A percentile compares a stretch with the other conserved stretches of the same genome.
These are phyloP conservation scores for Zymoseptoria pseudotritici DNA, from an alignment of 2,329 filamentous ascomycete genomes.

Conservation along the genomic window DNA sequence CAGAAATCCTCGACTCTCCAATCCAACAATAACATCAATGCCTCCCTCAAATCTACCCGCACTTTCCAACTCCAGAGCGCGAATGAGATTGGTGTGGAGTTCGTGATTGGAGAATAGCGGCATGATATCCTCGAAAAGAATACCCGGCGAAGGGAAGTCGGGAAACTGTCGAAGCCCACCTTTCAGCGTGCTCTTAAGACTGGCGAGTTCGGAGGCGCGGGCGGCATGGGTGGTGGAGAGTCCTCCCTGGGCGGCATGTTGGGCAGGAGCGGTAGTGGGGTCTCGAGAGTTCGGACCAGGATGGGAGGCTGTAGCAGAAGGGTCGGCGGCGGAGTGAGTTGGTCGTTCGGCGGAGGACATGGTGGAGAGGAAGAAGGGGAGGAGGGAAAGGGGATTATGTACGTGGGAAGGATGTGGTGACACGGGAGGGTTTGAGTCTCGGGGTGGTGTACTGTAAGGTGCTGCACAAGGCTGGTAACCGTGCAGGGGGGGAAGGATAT, in stretches of 20 bases:
- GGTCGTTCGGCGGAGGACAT: neutral
- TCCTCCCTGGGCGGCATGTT: conserved; percentile 42
- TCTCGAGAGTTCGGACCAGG: neutral
- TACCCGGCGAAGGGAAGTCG: conserved; percentile 86
- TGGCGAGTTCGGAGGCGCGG: conserved; percentile 35
- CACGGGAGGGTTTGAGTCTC: neutral
- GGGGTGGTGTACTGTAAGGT: neutral
- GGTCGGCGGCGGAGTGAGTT: neutral
- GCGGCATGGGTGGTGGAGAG: conserved; percentile 43
- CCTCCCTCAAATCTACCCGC: conserved; percentile 47
- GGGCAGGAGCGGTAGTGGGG: conserved; percentile 9
- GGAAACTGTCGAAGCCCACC: conserved; percentile 72
- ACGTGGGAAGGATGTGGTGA: neutral
- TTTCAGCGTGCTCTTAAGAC: conserved; percentile 62
- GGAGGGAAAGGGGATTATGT: neutral
- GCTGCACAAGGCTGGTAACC: neutral
- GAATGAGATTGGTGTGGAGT: conserved; percentile 69
- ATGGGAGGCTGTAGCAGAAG: neutral
- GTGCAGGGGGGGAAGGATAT: neutral
- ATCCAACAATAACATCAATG: conserved; percentile 79
- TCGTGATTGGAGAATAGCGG: conserved; percentile 78
- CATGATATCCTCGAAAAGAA: conserved; percentile 96
- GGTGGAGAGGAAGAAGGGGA: neutral
- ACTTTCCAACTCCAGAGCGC: conserved; percentile 79
- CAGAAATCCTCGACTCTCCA: conserved; percentile 92